These are phyloP conservation scores for Rhynchosporium agropyri DNA, from an alignment of 2,329 filamentous ascomycete genomes.

Conservation along the genomic window DNA sequence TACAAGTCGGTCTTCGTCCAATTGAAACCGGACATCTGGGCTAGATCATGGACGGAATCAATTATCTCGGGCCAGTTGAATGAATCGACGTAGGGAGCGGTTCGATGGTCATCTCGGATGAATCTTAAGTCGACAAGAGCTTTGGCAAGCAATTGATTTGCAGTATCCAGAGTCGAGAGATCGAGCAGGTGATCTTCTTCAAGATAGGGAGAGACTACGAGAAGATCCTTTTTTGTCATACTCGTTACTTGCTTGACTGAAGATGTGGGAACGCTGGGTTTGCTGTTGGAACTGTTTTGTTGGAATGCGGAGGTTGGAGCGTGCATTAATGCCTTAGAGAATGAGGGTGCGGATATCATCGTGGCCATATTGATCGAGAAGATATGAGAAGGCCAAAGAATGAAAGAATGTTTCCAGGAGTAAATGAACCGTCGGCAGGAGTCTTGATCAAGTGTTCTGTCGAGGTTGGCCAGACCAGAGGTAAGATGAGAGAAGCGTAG, in stretches of 20 bases:
- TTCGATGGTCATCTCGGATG: constrained; percentile 73
- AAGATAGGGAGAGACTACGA: constrained; percentile 78
- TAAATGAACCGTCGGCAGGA: neutral
- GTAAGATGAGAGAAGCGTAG: neutral
- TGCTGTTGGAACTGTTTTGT: constrained; percentile 2
- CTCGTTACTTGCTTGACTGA: neutral
- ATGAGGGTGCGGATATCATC: neutral
- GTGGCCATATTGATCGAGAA: neutral
- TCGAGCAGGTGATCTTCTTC: constrained; percentile 72
- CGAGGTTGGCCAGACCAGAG: constrained; percentile 1
- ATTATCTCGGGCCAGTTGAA: constrained; percentile 78
- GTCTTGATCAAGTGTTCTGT: neutral
- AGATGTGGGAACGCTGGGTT: neutral
- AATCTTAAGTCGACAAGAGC: constrained; percentile 68
- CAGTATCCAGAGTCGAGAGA: constrained; percentile 64
- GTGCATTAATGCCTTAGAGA: neutral
- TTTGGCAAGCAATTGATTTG: constrained; percentile 70
- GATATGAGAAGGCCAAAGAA: neutral
- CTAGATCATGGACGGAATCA: constrained; percentile 56
- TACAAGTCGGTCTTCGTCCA: constrained; percentile 56
- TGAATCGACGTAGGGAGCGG: constrained; percentile 68
- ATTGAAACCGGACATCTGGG: constrained; percentile 47
- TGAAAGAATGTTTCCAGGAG: neutral
- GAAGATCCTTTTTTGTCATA: constrained; percentile 39
- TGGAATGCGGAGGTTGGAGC: neutral